A percentile compares a stretch with the other conserved stretches of the same genome.
Evolutionary conservation across 108 stramenopile genomes (phyloP).

Genomic region (Aurantiochytrium sp.): DNA sequence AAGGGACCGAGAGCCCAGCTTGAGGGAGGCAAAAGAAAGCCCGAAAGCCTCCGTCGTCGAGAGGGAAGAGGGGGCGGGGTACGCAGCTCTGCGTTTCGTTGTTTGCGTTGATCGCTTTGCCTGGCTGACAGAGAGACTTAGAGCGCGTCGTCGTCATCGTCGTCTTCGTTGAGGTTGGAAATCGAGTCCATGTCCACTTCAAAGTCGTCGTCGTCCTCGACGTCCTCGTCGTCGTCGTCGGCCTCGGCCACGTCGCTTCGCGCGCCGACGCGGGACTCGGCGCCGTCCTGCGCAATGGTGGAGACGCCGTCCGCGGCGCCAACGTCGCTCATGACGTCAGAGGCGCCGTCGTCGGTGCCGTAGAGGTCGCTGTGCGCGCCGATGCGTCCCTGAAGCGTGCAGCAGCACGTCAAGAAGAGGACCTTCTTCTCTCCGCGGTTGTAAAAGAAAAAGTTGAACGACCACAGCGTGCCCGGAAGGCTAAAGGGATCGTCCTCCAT

Average conservation of each 20-base stretch:
- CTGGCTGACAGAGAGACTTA: no score
- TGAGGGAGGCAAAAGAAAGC: no score
- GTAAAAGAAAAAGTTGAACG: conserved; percentile 21
- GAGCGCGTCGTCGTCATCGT: no score
- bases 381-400: background rate
- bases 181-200: background rate
- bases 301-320: background rate
- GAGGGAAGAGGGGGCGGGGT: no score
- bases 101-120: no score
- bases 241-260: background rate
- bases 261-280: background rate
- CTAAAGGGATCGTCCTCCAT: conserved; percentile 26
- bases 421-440: background rate
- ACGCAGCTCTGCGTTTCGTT: no score
- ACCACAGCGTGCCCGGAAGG: background rate
- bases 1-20: no score
- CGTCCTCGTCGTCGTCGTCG: background rate
- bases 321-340: background rate
- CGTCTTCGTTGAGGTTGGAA: background rate
- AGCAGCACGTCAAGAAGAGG: conserved; percentile 24
- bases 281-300: background rate
- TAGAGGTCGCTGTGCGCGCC: background rate
- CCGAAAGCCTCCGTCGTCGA: no score
- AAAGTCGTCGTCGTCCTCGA: background rate
- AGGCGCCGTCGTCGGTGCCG: background rate